phyloP scores from a whole-genome alignment of 1,284 basidiomycete genomes.

The Cryptococcus sp. region DNA sequence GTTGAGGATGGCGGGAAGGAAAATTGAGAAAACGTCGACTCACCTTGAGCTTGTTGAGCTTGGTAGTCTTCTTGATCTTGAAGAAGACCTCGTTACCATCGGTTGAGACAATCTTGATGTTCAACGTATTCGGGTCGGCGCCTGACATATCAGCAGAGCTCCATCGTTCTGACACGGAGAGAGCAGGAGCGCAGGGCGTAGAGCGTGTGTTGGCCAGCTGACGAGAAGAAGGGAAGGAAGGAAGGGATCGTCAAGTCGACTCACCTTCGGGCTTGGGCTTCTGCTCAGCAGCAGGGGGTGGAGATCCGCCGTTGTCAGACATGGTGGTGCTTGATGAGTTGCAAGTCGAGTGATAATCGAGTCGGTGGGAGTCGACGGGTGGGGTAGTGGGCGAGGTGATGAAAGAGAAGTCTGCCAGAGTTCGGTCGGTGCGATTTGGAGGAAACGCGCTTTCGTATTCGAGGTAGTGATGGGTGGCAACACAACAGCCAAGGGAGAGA shows the following conservation, averaged over 20 bases:
- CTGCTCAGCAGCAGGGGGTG: constrained; percentile 41
- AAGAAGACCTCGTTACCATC: constrained; percentile 89
- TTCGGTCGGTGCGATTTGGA: no score
- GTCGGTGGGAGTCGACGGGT: background rate
- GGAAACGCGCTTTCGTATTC: no score
- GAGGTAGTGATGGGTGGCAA: no score
- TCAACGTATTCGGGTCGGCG: constrained; percentile 62
- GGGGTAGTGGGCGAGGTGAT: background rate
- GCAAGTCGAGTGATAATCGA: background rate
- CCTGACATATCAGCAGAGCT: no score
- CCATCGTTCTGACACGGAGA: background rate
- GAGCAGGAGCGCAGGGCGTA: background rate
- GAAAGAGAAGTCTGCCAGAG: background rate
- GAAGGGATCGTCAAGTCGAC: constrained; percentile 1
- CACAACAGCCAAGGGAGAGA: no score
- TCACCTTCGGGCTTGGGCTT: constrained; percentile 56
- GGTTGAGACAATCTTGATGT: constrained; percentile 75
- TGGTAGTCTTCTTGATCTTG: constrained; percentile 95
- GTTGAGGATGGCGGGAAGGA: background rate
- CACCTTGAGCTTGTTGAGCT: constrained; percentile 73
- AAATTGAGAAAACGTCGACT: constrained; percentile 2
- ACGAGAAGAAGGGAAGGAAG: background rate
- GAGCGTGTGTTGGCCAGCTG: background rate
- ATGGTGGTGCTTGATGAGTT: constrained; percentile 44
- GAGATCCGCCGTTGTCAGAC: constrained; percentile 60